phyloP scores from a whole-genome alignment of 208 protist genomes.

The Trypanosoma platydactyli region DNA sequence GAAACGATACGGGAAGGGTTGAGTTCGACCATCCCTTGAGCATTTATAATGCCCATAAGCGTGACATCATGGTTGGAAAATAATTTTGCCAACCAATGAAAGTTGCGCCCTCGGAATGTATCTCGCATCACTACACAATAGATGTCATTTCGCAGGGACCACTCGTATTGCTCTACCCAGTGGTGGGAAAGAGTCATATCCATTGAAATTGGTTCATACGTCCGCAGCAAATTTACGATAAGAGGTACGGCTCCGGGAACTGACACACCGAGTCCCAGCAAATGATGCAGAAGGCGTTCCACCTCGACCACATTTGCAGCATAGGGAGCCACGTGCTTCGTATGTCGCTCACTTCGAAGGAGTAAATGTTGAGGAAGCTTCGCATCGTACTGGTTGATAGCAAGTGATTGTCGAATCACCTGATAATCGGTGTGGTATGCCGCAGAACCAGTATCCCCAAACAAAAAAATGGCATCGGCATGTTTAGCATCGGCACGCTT shows the following conservation, averaged over 20 bases:
- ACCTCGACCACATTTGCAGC: conserved; percentile 71
- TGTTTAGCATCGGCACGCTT: conserved; percentile 53
- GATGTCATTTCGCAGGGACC: conserved; percentile 77
- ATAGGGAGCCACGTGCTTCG: conserved; percentile 59
- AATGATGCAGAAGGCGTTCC: conserved; percentile 67
- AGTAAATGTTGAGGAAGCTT: conserved; percentile 77
- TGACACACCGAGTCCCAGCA: conserved; percentile 70
- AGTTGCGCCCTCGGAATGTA: conserved; percentile 54
- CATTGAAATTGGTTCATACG: conserved; percentile 66
- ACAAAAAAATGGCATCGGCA: conserved; percentile 84
- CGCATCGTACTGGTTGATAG: conserved; percentile 59
- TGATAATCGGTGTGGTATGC: conserved; percentile 81
- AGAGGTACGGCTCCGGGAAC: conserved; percentile 75
- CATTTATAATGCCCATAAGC: conserved; percentile 67
- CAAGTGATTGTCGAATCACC: conserved; percentile 68
- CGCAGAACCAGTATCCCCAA: conserved; percentile 61
- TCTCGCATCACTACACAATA: conserved; percentile 60
- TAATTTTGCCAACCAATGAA: conserved; percentile 47
- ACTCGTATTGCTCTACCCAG: conserved; percentile 86
- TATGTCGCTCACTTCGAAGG: conserved; percentile 58
- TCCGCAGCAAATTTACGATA: conserved; percentile 78
- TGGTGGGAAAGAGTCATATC: conserved; percentile 47
- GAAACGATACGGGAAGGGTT: conserved; percentile 57
- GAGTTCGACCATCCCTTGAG: conserved; percentile 53
- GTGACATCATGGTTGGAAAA: conserved; percentile 71